Conservation (phyloP, 225 moss, liverwort and hornwort species). For the Ulota crispa region DNA sequence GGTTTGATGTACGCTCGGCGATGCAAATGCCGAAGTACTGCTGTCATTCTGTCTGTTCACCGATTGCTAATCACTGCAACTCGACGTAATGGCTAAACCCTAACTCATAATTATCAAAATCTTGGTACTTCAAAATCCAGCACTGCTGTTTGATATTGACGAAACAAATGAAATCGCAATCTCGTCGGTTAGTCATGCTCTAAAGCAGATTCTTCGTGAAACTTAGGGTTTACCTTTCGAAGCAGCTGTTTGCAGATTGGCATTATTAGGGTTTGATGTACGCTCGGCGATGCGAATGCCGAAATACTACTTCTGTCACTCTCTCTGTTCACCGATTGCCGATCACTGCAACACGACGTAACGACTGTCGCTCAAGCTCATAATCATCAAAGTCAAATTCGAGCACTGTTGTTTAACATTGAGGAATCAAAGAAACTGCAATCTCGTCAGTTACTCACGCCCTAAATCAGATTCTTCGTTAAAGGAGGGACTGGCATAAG, state of each 20-base stretch:
- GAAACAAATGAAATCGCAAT: no score
- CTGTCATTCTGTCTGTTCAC: neutral
- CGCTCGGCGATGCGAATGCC: neutral
- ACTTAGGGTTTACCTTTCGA: neutral
- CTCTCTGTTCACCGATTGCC: neutral
- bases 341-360: neutral
- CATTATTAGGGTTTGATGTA: neutral
- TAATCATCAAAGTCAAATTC: neutral
- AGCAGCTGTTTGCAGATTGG: no score
- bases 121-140: neutral
- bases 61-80: neutral
- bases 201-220: neutral
- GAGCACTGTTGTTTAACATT: neutral
- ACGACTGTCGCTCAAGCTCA: neutral
- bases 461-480: neutral
- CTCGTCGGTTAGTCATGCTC: neutral
- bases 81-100: neutral
- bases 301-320: neutral
- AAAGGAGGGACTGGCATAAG: neutral
- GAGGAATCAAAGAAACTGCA: no score
- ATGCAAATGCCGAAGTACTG: neutral
- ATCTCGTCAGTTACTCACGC: neutral
- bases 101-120: neutral
- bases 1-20: neutral
- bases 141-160: neutral